Base-by-base conservation (phyloP, 208 protist genomes). In the Leishmania arabica region DNA sequence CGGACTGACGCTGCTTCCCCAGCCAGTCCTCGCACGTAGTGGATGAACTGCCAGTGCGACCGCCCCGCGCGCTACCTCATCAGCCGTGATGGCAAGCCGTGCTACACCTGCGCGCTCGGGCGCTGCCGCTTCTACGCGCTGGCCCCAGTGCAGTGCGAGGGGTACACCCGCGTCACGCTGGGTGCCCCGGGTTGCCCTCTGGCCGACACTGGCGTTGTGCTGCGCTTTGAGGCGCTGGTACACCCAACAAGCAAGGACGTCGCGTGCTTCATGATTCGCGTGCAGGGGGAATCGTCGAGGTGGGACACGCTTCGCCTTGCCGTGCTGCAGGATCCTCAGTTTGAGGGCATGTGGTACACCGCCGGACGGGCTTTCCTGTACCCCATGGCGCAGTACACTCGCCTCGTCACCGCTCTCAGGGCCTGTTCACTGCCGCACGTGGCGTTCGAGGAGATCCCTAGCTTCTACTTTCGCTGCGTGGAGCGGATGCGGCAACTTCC, bases 41-140 rank as follows among this genome's bases (percentile, higher is more conserved):
- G 19, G 27, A 97, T 97, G 94, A 87, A 95, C 85, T 97, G 94
- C 83, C 81, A 87, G 49, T 97, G 94, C 79, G 90, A 88, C 1
- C 45, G 78, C 11, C 86, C 81, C 15, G 92, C 87, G 5, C 84
- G 83, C 31, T 91, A 87, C 71, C 72, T 86, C 56, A 80, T 89
- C 37, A 79, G 76, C 34, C 90, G 89, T 42, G 88, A 91, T 84
- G 92, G 94, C 68, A 89, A 85, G 60, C 74, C 85, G 7, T 78
- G 84, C 75, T 97, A 90, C 81, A 84, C 68, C 47, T 97, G 94
- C 81, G 75, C 89, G 0, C 45, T 86, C 31, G 78, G 88, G 45
- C 82, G 82, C 56, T 97, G 94, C 73, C 86, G 86, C 60, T 94
- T 97, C 79, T 93, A 82, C 73, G 91, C 90, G 5, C 56, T 89